Conservation (phyloP, 2,329 filamentous ascomycete species). For the Ceratocystis variospora region DNA sequence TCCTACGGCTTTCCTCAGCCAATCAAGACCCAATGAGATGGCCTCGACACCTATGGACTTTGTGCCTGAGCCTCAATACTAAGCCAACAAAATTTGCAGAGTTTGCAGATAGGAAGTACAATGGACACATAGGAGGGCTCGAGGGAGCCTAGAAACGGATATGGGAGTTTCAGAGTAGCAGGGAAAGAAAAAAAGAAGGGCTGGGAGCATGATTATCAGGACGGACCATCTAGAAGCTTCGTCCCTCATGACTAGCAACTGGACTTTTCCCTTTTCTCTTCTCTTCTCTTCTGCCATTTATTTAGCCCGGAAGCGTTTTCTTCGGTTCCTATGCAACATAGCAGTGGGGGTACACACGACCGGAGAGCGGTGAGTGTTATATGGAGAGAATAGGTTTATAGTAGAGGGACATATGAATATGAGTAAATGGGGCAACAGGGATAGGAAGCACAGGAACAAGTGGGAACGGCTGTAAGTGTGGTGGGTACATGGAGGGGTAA, state of each 20-base stretch:
- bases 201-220: too few species aligned
- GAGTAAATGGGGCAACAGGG: neutral
- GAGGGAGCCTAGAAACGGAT: neutral
- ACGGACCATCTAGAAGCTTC: too few species aligned
- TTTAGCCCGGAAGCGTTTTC: too few species aligned
- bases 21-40: neutral
- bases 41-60: neutral
- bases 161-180: neutral
- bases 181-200: too few species aligned
- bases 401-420: neutral
- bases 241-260: too few species aligned
- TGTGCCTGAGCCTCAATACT: slow-evolving; percentile 2
- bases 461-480: neutral
- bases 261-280: too few species aligned
- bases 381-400: neutral
- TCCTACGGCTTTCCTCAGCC: slow-evolving; percentile 1
- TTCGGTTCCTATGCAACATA: too few species aligned
- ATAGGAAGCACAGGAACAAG: neutral
- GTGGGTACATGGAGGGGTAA: slow-evolving; percentile 4
- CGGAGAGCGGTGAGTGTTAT: neutral
- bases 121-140: neutral
- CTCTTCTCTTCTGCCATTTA: too few species aligned
- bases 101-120: neutral
- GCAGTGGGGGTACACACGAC: neutral
- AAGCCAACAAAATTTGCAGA: neutral